phyloP scores from a whole-genome alignment of 805 yeast genomes.

The Saccharomycopsis sp. region DNA sequence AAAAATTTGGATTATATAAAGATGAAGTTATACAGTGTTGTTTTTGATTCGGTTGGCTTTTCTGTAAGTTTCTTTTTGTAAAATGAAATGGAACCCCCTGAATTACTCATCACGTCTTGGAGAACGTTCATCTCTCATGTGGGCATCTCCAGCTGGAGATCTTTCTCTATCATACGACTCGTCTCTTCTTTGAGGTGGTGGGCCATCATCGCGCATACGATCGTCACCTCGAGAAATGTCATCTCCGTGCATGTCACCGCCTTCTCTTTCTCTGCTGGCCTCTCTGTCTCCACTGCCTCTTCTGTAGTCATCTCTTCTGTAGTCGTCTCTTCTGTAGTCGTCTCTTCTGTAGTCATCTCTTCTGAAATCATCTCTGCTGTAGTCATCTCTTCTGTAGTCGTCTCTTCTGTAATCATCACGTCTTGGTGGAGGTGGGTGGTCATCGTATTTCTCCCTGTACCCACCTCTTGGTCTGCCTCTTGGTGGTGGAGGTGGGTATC shows the following conservation, averaged over 20 bases:
- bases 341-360: constrained; percentile 11
- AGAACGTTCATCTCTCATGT: not conserved
- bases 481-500: constrained; percentile 6
- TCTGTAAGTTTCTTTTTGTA: too few relatives aligned
- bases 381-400: constrained; percentile 13
- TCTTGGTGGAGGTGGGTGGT: constrained; percentile 14
- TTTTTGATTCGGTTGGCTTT: too few relatives aligned
- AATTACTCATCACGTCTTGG: too few relatives aligned
- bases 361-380: constrained; percentile 10
- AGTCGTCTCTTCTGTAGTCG: constrained; percentile 13
- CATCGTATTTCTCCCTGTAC: not conserved
- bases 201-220: constrained; percentile 2
- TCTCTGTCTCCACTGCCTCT: constrained; percentile 2
- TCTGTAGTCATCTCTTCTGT: constrained; percentile 12
- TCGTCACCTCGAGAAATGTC: constrained; percentile 14
- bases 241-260: constrained; percentile 5
- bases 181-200: too few relatives aligned
- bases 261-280: too few relatives aligned
- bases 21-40: too few relatives aligned
- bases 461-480: constrained; percentile 3
- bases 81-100: too few relatives aligned
- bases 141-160: constrained; percentile 2
- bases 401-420: constrained; percentile 13
- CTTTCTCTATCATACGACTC: constrained; percentile 14
- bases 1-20: too few relatives aligned